Evolutionary conservation across 768 basidiomycete genomes (phyloP), one percentile per base, ranked within the genome.

Genomic region (Leccinellum luteum): DNA sequence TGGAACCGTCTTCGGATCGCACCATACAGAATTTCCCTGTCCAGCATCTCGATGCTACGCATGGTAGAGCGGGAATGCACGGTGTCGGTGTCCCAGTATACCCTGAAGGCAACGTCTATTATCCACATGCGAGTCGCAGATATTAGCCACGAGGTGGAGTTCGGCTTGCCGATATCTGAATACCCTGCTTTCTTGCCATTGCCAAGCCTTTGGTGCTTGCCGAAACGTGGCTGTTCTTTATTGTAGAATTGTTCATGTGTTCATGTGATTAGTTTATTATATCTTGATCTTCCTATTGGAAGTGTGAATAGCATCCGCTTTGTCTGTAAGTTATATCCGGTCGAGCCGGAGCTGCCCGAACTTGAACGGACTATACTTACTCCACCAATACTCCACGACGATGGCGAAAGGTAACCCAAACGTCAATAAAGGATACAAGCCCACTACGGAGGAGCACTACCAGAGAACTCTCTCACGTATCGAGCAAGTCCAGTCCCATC

Each of bases 391-490:
- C 25, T 25, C 15, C 23, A 47, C 25, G 15, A 23, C 45, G 31
- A 70, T 67, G 68, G 28, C 60, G 9, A 66, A 65, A 35, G 57
- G 34, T 23, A 60, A 30, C 50, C 53, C 67, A 0, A 43, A 51
- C 7, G 28, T 44, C 12, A 31, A 45, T 27, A 49, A 51, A 34
- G 66, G 56, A 38, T 51, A 9, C 57, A 59, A 61, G 30, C 55
- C 64, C 27, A 62, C 59, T 15, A 8, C 70, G n/a, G 80, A 84
- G 51, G 84, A 86, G 27, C 79, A 83, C 60, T 76, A 83, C 65
- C 76, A 81, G 61, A 78, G 78, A 47, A 89, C 91, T 14, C 69
- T 81, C n/a, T 77, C 83, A 6, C 84, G 92, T 21, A 77, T 94
- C 23, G 71, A 82, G 52, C 81, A 81, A 64, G 84, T 94, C 54